Base-by-base conservation (phyloP, 2,329 filamentous ascomycete species). In the Lachnellula cervina region DNA sequence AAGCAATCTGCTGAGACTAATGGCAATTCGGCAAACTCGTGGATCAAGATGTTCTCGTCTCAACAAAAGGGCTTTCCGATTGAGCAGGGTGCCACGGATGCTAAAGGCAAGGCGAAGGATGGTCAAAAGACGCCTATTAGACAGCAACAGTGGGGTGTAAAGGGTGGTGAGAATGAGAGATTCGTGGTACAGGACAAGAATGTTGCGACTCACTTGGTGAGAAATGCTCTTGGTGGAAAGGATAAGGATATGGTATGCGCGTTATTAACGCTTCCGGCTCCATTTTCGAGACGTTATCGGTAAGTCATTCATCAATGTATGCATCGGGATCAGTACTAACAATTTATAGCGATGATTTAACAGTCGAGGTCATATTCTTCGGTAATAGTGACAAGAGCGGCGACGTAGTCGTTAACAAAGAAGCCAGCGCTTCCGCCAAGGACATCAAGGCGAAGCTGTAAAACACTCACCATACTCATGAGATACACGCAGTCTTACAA, bases 321-420 rank as follows among this genome's bases (percentile, higher is more conserved):
- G 14, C 51, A 13, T 25, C 19, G 4, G 4, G 44, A 44, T n/a
- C 17, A 51, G 56, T 35, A 37, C 59, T 63, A 49, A 63, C 42
- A 50, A 16, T 28, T 51, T 52, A 63, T 58, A 93, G 90, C 64
- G 94, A 99, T 70, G 94, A 99, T 70, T 76, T 99, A 60, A 99
- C 94, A 0, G 93, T 99, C 16, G 90, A 99, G 72, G 94, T 99
- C 59, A 96, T 99, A 68, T 99, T 99, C 80, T 99, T 99, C 67
- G 94, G 94, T 58, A 84, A 96, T 64, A 83, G 87, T 37, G 77
- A 86, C 52, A 86, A 86, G 70, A 88, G 81, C 32, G 91, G 92
- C 37, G 86, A 87, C 60, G 87, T 97, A 5, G 82, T 87, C 5
- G 72, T 96, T 56, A 99, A 97, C 72, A 78, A 87, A 61, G 93